These are phyloP conservation scores for Lepiota brunneoincarnata DNA, from an alignment of 768 basidiomycete genomes.

Conservation along the genomic window DNA sequence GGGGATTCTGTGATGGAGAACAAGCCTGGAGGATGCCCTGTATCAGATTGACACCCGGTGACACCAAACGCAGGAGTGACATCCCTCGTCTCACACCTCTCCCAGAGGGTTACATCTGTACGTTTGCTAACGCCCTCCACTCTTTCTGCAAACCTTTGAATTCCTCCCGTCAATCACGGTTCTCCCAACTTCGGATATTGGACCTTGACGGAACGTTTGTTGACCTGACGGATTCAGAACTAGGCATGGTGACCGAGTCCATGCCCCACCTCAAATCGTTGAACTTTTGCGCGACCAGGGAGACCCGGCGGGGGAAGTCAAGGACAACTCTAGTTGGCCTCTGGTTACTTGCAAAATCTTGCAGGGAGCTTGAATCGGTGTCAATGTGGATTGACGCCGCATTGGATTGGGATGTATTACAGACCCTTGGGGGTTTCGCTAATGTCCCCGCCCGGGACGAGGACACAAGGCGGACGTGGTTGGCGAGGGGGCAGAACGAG, in stretches of 20 bases:
- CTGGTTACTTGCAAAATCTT: slow-evolving; percentile 3
- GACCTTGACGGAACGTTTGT: background rate
- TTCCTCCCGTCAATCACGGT: background rate
- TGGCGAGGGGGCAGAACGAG: background rate
- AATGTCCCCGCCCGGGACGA: too few species aligned
- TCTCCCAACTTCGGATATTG: background rate
- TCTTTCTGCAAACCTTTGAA: background rate
- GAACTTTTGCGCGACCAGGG: background rate
- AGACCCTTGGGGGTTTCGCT: background rate
- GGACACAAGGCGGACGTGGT: background rate
- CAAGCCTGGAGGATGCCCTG: slow-evolving; percentile 1
- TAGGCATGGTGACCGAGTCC: background rate
- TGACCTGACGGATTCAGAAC: slow-evolving; percentile 1
- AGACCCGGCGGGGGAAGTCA: background rate
- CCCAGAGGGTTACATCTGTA: background rate
- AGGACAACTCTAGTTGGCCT: slow-evolving; percentile 4
- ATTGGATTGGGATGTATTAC: background rate
- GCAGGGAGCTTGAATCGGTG: background rate
- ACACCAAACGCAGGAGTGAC: background rate
- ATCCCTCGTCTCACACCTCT: background rate
- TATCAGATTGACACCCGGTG: background rate
- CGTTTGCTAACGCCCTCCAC: background rate
- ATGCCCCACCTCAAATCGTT: background rate
- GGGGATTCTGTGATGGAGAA: background rate
- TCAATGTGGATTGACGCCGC: background rate